phyloP scores from a whole-genome alignment of 1,284 basidiomycete genomes.

The Ceratobasidium sp. region DNA sequence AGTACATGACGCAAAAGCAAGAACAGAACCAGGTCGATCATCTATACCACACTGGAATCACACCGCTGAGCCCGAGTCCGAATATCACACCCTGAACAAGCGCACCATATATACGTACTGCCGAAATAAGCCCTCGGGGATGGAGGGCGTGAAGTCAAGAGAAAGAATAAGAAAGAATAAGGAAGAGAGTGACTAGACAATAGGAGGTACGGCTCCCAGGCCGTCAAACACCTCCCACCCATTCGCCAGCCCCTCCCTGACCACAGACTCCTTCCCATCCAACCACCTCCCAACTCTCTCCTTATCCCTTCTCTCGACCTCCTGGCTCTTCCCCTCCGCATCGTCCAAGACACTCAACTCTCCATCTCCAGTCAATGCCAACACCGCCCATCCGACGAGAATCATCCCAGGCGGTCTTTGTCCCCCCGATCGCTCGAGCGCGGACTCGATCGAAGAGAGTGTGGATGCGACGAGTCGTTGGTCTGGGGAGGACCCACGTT shows the following conservation, averaged over 20 bases:
- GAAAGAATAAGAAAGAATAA: no score
- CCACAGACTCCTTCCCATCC: conserved; percentile 67
- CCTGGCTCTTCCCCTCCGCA: conserved; percentile 54
- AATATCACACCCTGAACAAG: no score
- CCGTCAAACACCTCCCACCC: conserved; percentile 38
- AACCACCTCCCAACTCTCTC: conserved; percentile 71
- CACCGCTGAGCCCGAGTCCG: no score
- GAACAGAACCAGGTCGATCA: no score
- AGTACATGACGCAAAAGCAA: no score
- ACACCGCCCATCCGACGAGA: conserved; percentile 88
- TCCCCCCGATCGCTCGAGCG: conserved; percentile 81
- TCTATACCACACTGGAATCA: no score
- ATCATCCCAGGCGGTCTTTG: conserved; percentile 97
- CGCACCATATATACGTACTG: no score
- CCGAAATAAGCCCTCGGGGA: no score
- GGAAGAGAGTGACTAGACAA: no score
- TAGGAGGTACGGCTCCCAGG: neutral
- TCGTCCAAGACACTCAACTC: conserved; percentile 65
- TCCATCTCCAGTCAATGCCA: conserved; percentile 65
- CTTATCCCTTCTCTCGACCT: conserved; percentile 65
- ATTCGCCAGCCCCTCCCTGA: conserved; percentile 52
- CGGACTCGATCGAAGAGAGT: conserved; percentile 76
- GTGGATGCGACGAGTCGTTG: conserved; percentile 90
- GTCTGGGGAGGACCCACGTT: conserved; percentile 92
- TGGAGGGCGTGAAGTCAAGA: no score